A percentile compares a stretch with the other conserved stretches of the same genome.
Evolutionary conservation across 2,329 filamentous ascomycete species (phyloP).

Genomic region (Hansfordia pulvinata): DNA sequence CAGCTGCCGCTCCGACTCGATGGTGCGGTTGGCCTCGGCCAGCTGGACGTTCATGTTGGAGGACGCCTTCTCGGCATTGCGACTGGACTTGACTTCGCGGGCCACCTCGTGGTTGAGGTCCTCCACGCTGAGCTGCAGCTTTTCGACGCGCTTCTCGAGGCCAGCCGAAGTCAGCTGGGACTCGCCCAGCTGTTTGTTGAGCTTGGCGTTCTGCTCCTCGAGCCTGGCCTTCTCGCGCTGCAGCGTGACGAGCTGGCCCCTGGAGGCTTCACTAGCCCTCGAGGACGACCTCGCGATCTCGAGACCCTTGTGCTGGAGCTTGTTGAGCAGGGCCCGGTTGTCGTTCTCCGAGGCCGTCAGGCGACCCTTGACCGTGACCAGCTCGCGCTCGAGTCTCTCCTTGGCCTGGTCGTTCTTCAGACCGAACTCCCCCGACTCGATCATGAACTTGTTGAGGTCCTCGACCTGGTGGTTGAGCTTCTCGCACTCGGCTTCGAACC

Average conservation of each 20-base stretch:
- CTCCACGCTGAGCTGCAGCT: conserved; percentile 74
- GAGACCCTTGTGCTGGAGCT: conserved; percentile 91
- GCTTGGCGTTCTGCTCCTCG: conserved; percentile 69
- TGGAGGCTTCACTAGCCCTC: conserved; percentile 70
- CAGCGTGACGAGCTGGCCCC: conserved; percentile 60
- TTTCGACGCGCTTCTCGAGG: conserved; percentile 89
- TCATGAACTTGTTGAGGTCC: conserved; percentile 72
- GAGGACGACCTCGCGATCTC: conserved; percentile 89
- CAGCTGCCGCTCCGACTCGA: conserved; percentile 82
- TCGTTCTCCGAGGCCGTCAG: conserved; percentile 90
- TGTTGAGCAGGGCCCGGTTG: conserved; percentile 88
- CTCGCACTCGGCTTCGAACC: conserved; percentile 66
- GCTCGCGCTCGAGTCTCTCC: conserved; percentile 79
- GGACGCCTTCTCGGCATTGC: conserved; percentile 79
- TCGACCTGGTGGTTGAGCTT: conserved; percentile 71
- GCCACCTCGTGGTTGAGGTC: conserved; percentile 88
- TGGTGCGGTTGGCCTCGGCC: conserved; percentile 75
- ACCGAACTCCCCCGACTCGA: conserved; percentile 80
- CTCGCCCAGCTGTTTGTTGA: conserved; percentile 77
- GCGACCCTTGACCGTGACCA: conserved; percentile 81
- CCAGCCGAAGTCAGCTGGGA: conserved; percentile 70
- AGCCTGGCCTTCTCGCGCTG: conserved; percentile 72
- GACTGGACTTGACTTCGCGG: conserved; percentile 76
- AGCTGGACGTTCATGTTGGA: conserved; percentile 71
- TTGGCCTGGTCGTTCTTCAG: conserved; percentile 88